Evolutionary conservation across 2,329 filamentous ascomycete genomes (phyloP).

Genomic region (Aspergillus arachidicola): DNA sequence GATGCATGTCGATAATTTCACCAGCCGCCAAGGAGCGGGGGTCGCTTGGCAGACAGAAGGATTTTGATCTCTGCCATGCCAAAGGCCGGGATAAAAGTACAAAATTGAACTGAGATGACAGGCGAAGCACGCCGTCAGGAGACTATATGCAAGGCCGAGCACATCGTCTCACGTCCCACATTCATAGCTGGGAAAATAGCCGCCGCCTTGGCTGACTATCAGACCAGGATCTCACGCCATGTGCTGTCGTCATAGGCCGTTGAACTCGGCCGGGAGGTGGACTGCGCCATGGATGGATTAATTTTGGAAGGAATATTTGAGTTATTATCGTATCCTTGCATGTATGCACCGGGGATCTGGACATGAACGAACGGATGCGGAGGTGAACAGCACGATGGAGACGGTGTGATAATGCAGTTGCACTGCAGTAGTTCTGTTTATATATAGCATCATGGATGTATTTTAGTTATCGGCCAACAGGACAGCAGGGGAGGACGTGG

Average conservation of each 20-base stretch:
- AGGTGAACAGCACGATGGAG: neutral
- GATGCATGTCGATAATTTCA: neutral
- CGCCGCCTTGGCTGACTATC: neutral
- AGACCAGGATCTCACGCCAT: neutral
- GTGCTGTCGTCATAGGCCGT: neutral
- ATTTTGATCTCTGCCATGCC: neutral
- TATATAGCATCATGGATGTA: neutral
- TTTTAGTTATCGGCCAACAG: neutral
- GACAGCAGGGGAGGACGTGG: neutral
- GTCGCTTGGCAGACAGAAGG: neutral
- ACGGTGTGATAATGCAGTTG: conserved; percentile 8
- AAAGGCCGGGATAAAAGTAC: neutral
- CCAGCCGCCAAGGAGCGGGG: neutral
- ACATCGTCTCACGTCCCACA: neutral
- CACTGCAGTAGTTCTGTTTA: neutral
- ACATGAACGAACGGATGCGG: neutral
- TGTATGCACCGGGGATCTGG: neutral
- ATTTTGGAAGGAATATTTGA: neutral
- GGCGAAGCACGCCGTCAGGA: neutral
- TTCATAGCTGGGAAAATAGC: neutral
- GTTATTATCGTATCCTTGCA: neutral
- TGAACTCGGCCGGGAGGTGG: neutral
- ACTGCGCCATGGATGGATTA: neutral
- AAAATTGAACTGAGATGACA: neutral
- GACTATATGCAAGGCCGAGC: neutral